Conservation (phyloP, 768 basidiomycete genomes). For the Hydnum rufescens region DNA sequence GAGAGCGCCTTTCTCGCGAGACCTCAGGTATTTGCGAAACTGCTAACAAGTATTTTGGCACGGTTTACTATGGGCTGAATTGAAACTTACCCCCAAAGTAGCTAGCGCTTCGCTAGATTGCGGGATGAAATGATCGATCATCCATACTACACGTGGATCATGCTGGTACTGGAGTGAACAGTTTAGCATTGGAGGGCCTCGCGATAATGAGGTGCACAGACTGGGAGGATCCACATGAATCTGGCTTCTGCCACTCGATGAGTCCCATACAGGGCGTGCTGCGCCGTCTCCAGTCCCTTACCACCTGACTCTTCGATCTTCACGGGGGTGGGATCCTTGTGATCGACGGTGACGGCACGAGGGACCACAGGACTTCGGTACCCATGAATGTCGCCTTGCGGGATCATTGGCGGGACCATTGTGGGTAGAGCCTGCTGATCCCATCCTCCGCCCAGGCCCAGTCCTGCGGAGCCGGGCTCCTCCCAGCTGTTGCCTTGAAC, state of each 20-base stretch:
- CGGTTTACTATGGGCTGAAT: background rate
- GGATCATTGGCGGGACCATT: background rate
- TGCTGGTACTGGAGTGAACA: background rate
- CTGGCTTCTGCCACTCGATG: constrained; percentile 6
- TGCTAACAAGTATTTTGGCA: background rate
- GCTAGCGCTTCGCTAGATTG: background rate
- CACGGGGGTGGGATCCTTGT: background rate
- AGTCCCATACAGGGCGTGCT: constrained; percentile 6
- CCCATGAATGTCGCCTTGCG: background rate
- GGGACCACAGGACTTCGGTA: background rate
- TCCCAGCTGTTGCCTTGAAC: background rate
- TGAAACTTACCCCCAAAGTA: constrained; percentile 6
- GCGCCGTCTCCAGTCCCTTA: constrained; percentile 3
- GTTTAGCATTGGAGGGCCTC: background rate
- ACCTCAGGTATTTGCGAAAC: constrained; percentile 5
- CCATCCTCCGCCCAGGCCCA: background rate
- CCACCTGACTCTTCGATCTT: constrained; percentile 5
- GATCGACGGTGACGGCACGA: background rate
- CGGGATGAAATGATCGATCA: constrained; percentile 4
- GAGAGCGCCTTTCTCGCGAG: constrained; percentile 5
- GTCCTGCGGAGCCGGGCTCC: background rate
- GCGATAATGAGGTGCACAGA: background rate
- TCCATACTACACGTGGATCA: constrained; percentile 6
- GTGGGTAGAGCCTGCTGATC: no score
- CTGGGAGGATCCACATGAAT: constrained; percentile 9